Evolutionary conservation across 2,329 filamentous ascomycete species (phyloP), one percentile per base, ranked within the genome.

Genomic region (Ophiostoma populinum): DNA sequence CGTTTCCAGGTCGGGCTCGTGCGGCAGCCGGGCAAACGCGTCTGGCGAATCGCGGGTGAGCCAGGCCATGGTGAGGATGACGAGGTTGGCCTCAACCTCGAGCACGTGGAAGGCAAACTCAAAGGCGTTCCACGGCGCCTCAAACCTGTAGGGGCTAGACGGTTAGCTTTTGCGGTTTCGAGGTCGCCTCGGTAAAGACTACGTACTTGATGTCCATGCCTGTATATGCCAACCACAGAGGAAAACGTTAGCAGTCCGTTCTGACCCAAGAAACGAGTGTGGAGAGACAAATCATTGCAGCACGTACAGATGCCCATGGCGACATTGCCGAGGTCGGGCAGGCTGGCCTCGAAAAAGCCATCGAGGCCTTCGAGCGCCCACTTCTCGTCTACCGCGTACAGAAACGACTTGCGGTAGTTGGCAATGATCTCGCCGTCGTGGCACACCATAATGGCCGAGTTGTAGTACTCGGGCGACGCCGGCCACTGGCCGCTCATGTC

Each of bases 61-160:
- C 80, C 80, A 87, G 0, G 81, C 79, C 80, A 86, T 86, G 4
- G 68, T 71, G 0, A 87, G 45, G 22, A 85, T 68, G 2, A 81
- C 71, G 0, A 86, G 42, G 11, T 72, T 70, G 0, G 75, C 66
- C 0, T 62, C 47, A 0, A 56, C 54, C 2, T 69, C 54, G 0
- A 82, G 49, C 6, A 75, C 57, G 28, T 80, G 70, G 17, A 57
- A 65, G 0, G 63, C 64, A 41, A 67, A 66, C 39, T 67, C 63
- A 41, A 59, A 66, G 0, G 54, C 55, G 27, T 51, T 46, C 61
- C 61, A 68, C 0, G 61, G 59, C 0, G 62, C 55, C 41, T 66
- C 58, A 34, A 67, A 65, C 32, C 55, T 61, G 41, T 66, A 67
- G 0, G 63, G 63, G 36, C 60, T 64, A 13, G 1, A 7, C 17